Base-by-base conservation (phyloP, 2,329 filamentous ascomycete genomes). In the Alternaria burnsii region DNA sequence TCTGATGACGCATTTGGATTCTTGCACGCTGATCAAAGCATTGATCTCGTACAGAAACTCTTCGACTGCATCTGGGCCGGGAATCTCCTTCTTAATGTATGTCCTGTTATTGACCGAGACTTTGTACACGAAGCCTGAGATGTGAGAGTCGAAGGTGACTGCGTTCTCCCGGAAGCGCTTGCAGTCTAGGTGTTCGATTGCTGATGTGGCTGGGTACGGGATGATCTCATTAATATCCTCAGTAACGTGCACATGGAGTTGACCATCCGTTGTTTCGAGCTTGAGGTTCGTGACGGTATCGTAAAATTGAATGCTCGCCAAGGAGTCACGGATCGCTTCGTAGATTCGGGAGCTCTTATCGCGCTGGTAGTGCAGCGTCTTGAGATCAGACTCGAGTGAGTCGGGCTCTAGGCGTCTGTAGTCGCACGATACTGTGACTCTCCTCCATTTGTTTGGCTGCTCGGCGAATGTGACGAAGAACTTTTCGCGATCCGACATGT, bases 31-130 rank as follows among this genome's bases (percentile, higher is more conserved):
- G 76, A 91, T 89, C n/a, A 99, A 87, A 4, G 94, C 94, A 76
- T 98, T 97, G 76, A 97, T 91, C 80, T 99, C 95, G 77, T 99
- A 99, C 2, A 98, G 83, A 73, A 99, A 99, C 76, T 98, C 95
- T 64, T 98, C 94, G 20, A 98, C 90, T 0, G 92, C 95, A 71
- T 98, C 94, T 2, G 94, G 94, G 1, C 94, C 94, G 0, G 95
- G 95, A 16, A 99, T 98, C 75, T 99, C 95, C 78, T 99, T 99
- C 79, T 98, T 98, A 80, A 99, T 97, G 71, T 93, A 90, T 2
- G 88, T 88, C 59, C 87, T 83, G 36, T 87, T 89, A 57, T 87
- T 82, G 32, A 93, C 87, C 14, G 82, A 85, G 58, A 99, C 93
- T 76, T 96, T 97, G 84, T 98, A 99, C 18, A 98, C 95, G 75